Conservation (phyloP, 306 rosid genomes). For the Bauhinia variegata region DNA sequence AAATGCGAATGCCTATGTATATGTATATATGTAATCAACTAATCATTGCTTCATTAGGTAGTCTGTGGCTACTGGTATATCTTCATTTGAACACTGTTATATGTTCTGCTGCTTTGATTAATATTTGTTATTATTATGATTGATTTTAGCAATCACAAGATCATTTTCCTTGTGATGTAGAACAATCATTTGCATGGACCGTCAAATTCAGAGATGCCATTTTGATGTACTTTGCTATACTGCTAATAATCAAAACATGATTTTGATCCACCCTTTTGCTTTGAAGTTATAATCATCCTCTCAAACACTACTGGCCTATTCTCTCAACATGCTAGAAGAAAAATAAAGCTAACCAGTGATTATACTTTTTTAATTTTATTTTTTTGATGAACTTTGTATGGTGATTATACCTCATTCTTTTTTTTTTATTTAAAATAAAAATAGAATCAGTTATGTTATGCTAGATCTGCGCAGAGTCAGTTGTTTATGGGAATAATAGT, state of each 20-base stretch:
- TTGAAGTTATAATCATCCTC: background rate
- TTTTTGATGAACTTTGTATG: too few species aligned
- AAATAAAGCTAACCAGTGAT: too few species aligned
- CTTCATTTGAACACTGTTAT: too few species aligned
- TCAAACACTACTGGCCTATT: too few species aligned
- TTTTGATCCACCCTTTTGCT: conserved; percentile 20
- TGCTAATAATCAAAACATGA: conserved; percentile 9
- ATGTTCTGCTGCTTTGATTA: conserved; percentile 19
- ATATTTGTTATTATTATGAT: conserved; percentile 3
- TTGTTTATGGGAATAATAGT: too few species aligned
- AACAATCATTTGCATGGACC: background rate
- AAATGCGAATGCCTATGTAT: conserved; percentile 69
- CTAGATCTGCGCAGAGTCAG: too few species aligned
- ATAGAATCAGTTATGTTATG: too few species aligned
- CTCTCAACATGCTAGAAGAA: too few species aligned
- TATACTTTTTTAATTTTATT: too few species aligned
- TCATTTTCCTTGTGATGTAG: conserved; percentile 20
- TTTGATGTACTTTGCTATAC: background rate
- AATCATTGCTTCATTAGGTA: conserved; percentile 56
- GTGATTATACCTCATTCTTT: too few species aligned
- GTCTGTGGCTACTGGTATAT: conserved; percentile 37
- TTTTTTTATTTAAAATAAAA: too few species aligned
- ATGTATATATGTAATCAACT: conserved; percentile 81
- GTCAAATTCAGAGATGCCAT: conserved; percentile 23
- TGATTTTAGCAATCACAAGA: conserved; percentile 31